Conservation (phyloP, 345 rosid genomes). For the Pseudoturritis turrita region DNA sequence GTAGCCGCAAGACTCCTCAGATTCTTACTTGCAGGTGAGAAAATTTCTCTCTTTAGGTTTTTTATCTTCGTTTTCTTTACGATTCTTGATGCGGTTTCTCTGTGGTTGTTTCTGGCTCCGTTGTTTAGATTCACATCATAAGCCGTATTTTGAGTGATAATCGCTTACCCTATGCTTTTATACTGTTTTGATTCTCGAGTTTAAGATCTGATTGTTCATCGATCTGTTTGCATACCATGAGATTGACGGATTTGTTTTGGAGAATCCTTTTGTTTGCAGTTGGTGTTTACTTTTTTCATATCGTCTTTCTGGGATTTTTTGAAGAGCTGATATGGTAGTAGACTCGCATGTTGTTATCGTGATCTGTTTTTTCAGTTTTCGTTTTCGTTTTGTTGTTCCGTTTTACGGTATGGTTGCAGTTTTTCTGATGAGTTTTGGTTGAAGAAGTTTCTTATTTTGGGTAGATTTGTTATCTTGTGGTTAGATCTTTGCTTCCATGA, state of each 20-base stretch:
- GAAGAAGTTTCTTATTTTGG: background rate
- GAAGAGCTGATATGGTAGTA: background rate
- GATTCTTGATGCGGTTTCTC: background rate
- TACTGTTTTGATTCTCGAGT: background rate
- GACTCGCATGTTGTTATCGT: background rate
- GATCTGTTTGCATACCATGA: background rate
- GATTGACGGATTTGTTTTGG: background rate
- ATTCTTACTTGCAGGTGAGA: constrained; percentile 24
- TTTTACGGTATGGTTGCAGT: background rate
- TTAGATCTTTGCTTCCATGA: background rate
- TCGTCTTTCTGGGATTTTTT: background rate
- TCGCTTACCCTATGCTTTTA: background rate
- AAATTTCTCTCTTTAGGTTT: background rate
- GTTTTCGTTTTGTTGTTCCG: fast-evolving
- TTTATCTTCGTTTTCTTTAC: background rate
- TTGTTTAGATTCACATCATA: background rate
- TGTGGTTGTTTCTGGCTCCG: background rate
- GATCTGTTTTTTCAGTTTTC: background rate
- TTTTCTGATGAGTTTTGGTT: background rate
- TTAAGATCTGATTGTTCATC: background rate
- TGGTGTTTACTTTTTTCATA: background rate
- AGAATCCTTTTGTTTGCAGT: background rate
- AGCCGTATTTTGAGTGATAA: background rate
- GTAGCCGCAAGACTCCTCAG: constrained; percentile 21
- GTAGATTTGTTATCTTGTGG: too few species aligned